These are phyloP conservation scores for Teratosphaeria viscida DNA, from an alignment of 2,329 filamentous ascomycete genomes.

Conservation along the genomic window DNA sequence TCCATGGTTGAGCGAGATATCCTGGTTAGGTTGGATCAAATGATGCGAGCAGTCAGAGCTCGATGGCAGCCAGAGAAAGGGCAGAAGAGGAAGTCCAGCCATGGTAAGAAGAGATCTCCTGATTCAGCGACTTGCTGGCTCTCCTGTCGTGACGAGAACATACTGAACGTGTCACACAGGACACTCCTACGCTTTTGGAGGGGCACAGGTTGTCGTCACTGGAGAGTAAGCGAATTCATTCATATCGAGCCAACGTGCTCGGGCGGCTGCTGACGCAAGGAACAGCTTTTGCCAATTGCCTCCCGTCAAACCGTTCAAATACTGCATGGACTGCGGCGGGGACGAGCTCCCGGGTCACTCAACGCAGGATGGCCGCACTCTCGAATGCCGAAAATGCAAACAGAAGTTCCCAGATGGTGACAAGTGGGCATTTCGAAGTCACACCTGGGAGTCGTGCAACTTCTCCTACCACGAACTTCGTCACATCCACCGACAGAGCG, in stretches of 20 bases:
- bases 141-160: background rate
- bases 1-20: conserved; percentile 52
- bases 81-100: background rate
- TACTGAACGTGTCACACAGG: conserved; percentile 1
- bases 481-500: conserved; percentile 48
- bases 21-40: conserved; percentile 41
- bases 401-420: conserved; percentile 37
- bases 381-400: conserved; percentile 2
- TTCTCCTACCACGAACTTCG: conserved; percentile 46
- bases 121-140: background rate
- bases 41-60: conserved; percentile 34
- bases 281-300: conserved; percentile 46
- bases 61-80: background rate
- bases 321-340: conserved; percentile 41
- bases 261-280: background rate
- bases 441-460: conserved; percentile 44
- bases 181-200: conserved; percentile 29
- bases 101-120: background rate
- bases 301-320: conserved; percentile 46
- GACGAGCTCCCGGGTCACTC: background rate
- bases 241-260: background rate
- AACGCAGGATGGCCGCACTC: conserved; percentile 6
- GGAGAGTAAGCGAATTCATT: conserved; percentile 33
- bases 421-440: conserved; percentile 52
- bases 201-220: conserved; percentile 33